Evolutionary conservation across 495 filamentous ascomycete species (phyloP).

Genomic region (Collariella sp.): DNA sequence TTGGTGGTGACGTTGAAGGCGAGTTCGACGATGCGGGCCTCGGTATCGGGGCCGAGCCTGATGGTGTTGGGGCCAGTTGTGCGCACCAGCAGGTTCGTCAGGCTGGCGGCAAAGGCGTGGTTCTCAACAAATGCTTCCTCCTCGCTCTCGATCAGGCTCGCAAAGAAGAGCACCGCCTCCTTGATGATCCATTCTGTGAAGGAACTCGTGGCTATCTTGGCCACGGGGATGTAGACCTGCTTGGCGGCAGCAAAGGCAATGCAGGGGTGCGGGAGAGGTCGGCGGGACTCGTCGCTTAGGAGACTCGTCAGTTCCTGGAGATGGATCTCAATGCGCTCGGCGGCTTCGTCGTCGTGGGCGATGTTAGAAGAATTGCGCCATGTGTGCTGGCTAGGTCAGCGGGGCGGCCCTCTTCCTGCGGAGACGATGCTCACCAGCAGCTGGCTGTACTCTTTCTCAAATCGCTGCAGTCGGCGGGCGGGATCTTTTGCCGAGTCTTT

Average conservation of each 20-base stretch:
- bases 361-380: slow-evolving; percentile 61
- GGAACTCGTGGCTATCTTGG: slow-evolving; percentile 71
- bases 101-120: slow-evolving; percentile 67
- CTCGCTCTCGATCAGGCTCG: slow-evolving; percentile 87
- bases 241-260: slow-evolving; percentile 72
- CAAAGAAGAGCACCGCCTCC: slow-evolving; percentile 76
- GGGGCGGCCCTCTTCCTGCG: background rate
- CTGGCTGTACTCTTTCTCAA: slow-evolving; percentile 80
- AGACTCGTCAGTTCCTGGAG: slow-evolving; percentile 63
- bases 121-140: slow-evolving; percentile 88
- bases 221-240: slow-evolving; percentile 78
- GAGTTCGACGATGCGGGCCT: slow-evolving; percentile 79
- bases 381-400: slow-evolving; percentile 50
- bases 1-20: slow-evolving; percentile 92
- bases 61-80: slow-evolving; percentile 56
- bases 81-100: slow-evolving; percentile 70
- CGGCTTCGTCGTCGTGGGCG: slow-evolving; percentile 43
- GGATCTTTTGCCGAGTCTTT: slow-evolving; percentile 63
- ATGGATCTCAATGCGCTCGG: slow-evolving; percentile 44
- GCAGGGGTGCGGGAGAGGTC: slow-evolving; percentile 80
- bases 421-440: slow-evolving; percentile 55
- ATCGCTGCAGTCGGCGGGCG: slow-evolving; percentile 76
- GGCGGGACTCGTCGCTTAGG: slow-evolving; percentile 80
- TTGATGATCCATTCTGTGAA: slow-evolving; percentile 72
- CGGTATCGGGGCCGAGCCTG: slow-evolving; percentile 57